Conservation (phyloP, 1,284 basidiomycete genomes). For the Papiliotrema flavescens region DNA sequence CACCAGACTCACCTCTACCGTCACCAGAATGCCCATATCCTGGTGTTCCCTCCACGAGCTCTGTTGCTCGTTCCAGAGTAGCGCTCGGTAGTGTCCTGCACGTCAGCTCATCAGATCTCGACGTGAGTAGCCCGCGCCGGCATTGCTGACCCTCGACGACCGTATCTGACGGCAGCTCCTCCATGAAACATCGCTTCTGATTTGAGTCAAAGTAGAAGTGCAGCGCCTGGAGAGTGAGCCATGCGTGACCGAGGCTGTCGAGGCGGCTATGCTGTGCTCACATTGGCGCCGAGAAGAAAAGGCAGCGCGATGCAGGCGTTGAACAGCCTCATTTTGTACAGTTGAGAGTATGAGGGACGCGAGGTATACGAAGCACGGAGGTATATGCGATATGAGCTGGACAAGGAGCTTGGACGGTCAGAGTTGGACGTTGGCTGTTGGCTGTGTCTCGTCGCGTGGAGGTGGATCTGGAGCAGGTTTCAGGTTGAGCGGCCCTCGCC, state of each 20-base stretch:
- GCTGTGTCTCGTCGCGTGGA: not conserved
- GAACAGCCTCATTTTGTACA: not conserved
- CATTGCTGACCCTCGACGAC: constrained; percentile 79
- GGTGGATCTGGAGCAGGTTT: not conserved
- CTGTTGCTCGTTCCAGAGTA: constrained; percentile 78
- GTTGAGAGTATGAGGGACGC: not conserved
- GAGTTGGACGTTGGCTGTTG: not conserved
- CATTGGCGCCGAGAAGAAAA: not conserved
- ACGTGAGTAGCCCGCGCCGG: not conserved
- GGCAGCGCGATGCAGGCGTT: not conserved
- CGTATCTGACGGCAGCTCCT: constrained; percentile 95
- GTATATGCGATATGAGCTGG: no score
- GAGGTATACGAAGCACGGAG: not conserved
- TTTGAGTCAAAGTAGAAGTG: constrained; percentile 92
- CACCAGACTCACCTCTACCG: constrained; percentile 68
- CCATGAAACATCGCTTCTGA: constrained; percentile 90
- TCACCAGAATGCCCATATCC: constrained; percentile 81
- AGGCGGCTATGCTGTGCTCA: not conserved
- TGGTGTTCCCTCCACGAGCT: constrained; percentile 70
- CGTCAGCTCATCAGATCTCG: not conserved
- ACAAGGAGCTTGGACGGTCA: not conserved
- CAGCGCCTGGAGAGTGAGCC: constrained; percentile 54
- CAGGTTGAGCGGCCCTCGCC: not conserved
- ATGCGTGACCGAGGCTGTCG: not conserved
- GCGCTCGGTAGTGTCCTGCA: constrained; percentile 82